Evolutionary conservation across 768 basidiomycete genomes (phyloP).

Genomic region (Pisolithus marmoratus): DNA sequence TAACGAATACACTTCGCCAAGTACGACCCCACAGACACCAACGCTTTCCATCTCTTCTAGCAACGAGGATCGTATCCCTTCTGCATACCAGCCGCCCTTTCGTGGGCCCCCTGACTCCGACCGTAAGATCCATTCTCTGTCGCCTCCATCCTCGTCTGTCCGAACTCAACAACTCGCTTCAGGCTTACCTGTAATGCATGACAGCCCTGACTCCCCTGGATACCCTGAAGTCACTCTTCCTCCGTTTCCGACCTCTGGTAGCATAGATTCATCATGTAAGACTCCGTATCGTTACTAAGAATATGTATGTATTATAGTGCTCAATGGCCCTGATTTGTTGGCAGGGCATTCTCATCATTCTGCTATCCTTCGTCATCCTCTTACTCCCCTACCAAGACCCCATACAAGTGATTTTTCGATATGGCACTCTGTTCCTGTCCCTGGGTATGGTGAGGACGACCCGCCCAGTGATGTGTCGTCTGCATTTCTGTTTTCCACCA

Average conservation of each 20-base stretch:
- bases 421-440: conserved; percentile 8
- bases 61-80: conserved; percentile 32
- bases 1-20: conserved; percentile 36
- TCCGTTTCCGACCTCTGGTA: conserved; percentile 34
- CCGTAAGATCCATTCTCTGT: conserved; percentile 13
- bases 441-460: conserved; percentile 11
- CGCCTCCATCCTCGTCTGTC: not conserved
- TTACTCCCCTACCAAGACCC: conserved; percentile 20
- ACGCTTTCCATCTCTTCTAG: conserved; percentile 41
- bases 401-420: conserved; percentile 25
- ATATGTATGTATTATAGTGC: conserved; percentile 59
- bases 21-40: conserved; percentile 40
- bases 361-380: not conserved
- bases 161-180: not conserved
- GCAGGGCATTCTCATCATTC: conserved; percentile 37
- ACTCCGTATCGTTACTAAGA: conserved; percentile 65
- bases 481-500: conserved; percentile 8
- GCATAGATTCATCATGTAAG: conserved; percentile 66
- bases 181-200: conserved; percentile 28
- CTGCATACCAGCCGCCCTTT: conserved; percentile 26
- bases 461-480: conserved; percentile 16
- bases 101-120: conserved; percentile 23
- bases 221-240: conserved; percentile 26
- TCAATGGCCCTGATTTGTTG: conserved; percentile 54
- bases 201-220: conserved; percentile 29